phyloP scores from a whole-genome alignment of 768 basidiomycete species.

The Plicaturopsis crispa region DNA sequence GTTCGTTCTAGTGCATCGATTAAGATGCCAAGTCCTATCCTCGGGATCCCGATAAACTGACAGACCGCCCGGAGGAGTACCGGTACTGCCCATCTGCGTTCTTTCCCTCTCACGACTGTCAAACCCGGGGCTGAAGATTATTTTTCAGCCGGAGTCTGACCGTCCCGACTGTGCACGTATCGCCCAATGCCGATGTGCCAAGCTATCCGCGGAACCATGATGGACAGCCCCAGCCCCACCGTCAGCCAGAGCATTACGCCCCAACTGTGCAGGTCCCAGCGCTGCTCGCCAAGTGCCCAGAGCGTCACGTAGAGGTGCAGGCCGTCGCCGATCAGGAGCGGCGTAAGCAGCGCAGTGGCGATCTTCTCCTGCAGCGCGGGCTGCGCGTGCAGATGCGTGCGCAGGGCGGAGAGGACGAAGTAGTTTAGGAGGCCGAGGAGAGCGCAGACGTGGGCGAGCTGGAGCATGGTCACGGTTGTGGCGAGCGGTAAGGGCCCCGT shows the following conservation, averaged over 20 bases:
- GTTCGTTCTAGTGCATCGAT: conserved; percentile 10
- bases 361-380: conserved; percentile 70
- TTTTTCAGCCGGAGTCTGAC: too few relatives aligned
- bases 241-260: conserved; percentile 66
- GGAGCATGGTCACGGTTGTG: conserved; percentile 61
- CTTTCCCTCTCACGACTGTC: conserved; percentile 8
- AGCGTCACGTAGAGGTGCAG: conserved; percentile 60
- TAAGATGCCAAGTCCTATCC: too few relatives aligned
- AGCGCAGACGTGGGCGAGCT: conserved; percentile 73
- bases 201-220: conserved; percentile 62
- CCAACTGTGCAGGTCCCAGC: conserved; percentile 58
- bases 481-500: conserved; percentile 42
- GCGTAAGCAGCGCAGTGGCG: conserved; percentile 51
- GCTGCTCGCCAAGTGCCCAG: conserved; percentile 69
- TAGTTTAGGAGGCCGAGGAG: conserved; percentile 66
- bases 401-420: conserved; percentile 55
- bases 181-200: conserved; percentile 75
- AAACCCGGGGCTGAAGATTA: too few relatives aligned
- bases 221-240: conserved; percentile 48
- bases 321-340: conserved; percentile 64
- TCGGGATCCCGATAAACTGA: conserved; percentile 7
- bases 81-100: conserved; percentile 8
- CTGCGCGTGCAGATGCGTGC: conserved; percentile 48
- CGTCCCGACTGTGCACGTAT: conserved; percentile 62
- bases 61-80: conserved; percentile 12